phyloP scores from a whole-genome alignment of 305 asterid genomes.

The Withania somnifera region DNA sequence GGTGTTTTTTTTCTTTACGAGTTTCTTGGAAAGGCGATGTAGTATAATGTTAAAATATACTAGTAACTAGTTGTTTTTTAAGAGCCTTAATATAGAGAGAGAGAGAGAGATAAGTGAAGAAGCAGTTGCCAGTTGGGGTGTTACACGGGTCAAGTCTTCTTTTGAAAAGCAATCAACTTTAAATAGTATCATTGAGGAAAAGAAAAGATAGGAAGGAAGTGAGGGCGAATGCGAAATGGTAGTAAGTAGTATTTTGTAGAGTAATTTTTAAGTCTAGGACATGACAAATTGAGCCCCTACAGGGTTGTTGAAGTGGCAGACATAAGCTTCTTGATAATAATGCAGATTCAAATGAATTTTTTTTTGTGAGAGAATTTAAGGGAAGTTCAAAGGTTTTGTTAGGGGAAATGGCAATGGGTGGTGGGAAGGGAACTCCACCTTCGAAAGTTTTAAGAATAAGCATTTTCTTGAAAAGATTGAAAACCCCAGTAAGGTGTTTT shows the following conservation, averaged over 20 bases:
- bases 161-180: slow-evolving; percentile 20
- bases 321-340: slow-evolving; percentile 6
- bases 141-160: slow-evolving; percentile 26
- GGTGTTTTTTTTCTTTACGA: neutral
- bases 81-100: slow-evolving; percentile 28
- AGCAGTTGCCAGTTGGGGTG: slow-evolving; percentile 1
- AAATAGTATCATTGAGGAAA: slow-evolving; percentile 10
- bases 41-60: neutral
- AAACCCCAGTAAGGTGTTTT: no score
- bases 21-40: neutral
- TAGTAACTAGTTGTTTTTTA: neutral
- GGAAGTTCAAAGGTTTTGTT: neutral
- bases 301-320: slow-evolving; percentile 27
- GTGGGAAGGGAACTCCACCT: slow-evolving; percentile 48
- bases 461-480: slow-evolving; percentile 16
- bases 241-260: neutral
- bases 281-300: no score
- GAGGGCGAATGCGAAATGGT: neutral
- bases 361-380: slow-evolving; percentile 1
- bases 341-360: slow-evolving; percentile 10
- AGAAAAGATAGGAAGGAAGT: neutral
- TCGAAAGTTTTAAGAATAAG: slow-evolving; percentile 15
- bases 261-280: neutral
- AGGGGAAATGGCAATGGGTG: slow-evolving; percentile 3
- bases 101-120: no score